Percentiles rank a stretch among this genome's conserved stretches.
These are phyloP conservation scores for Fusarium floridanum DNA, from an alignment of 2,329 filamentous ascomycete species.

Conservation along the genomic window DNA sequence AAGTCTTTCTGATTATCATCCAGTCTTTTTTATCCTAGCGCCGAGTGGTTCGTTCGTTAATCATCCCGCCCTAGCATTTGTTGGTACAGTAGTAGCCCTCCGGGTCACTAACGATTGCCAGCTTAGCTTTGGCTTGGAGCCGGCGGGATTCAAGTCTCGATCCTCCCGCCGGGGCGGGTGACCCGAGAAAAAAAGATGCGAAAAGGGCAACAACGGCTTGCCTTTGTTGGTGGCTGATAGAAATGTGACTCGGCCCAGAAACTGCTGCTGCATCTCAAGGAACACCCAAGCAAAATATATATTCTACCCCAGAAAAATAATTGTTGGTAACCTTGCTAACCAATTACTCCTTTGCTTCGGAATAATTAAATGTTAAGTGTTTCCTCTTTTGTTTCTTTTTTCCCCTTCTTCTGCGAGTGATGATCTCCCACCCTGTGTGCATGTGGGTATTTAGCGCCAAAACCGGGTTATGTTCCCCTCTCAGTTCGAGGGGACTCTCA, in stretches of 20 bases:
- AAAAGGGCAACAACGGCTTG: neutral
- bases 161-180: conserved; percentile 5
- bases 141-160: conserved; percentile 4
- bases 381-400: neutral
- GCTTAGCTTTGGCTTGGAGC: neutral
- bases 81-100: neutral
- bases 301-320: neutral
- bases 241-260: neutral
- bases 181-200: neutral
- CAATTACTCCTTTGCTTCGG: neutral
- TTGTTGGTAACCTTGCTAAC: neutral
- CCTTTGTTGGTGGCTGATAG: neutral
- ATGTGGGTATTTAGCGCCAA: neutral
- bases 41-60: neutral
- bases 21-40: neutral
- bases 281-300: neutral
- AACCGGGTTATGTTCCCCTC: neutral
- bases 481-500: too few species aligned
- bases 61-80: neutral
- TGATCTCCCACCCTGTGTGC: neutral
- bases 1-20: neutral
- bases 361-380: neutral
- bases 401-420: neutral
- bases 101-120: neutral
- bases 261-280: neutral